phyloP scores from a whole-genome alignment of 2,329 filamentous ascomycete genomes.

The Penicillium sumatraense region DNA sequence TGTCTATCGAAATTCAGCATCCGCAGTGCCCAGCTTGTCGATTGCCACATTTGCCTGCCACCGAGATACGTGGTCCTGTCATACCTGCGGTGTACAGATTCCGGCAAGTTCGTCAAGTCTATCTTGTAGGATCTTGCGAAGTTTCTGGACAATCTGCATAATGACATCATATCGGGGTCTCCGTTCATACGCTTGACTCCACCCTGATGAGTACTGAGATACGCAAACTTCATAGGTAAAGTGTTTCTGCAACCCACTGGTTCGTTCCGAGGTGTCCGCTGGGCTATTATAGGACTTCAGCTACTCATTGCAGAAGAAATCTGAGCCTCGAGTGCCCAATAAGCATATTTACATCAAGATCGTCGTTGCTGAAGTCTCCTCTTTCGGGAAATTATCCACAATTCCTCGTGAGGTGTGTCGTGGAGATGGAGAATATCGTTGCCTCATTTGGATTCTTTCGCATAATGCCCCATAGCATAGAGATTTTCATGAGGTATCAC shows the following conservation, averaged over 20 bases:
- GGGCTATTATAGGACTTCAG: background rate
- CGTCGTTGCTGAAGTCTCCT: background rate
- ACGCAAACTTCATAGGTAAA: background rate
- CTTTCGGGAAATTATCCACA: constrained; percentile 1
- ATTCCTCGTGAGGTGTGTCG: background rate
- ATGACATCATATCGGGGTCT: background rate
- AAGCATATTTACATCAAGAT: constrained; percentile 1
- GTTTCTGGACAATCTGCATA: background rate
- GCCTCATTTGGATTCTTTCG: constrained; percentile 1
- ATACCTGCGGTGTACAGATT: too few relatives aligned
- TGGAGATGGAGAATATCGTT: background rate
- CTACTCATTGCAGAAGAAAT: background rate
- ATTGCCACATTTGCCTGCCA: too few relatives aligned
- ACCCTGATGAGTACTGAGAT: background rate
- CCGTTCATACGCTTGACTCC: background rate
- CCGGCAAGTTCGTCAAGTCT: too few relatives aligned
- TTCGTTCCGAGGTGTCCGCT: background rate
- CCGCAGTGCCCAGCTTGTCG: too few relatives aligned
- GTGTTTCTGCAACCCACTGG: background rate
- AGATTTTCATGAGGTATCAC: background rate
- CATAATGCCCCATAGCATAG: background rate
- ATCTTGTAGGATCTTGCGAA: background rate
- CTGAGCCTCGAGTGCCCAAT: background rate
- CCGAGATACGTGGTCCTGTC: too few relatives aligned
- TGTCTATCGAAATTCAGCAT: too few relatives aligned